Conservation (phyloP, 106 monocot species). For the Allium cepa region DNA sequence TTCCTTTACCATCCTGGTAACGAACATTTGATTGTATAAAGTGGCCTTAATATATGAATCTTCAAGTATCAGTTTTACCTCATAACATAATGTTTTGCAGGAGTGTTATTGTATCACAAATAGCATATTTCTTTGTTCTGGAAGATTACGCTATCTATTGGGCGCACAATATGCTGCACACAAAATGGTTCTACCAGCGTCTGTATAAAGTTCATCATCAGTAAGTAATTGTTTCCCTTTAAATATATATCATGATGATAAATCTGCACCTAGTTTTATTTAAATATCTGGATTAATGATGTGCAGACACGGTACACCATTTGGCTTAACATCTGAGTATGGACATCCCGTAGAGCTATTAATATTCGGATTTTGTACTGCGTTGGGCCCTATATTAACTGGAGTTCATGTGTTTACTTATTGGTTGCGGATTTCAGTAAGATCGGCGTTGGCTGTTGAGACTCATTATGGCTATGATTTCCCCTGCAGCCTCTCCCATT, state of each 20-base stretch:
- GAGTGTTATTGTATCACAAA: slow-evolving; percentile 42
- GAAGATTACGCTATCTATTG: slow-evolving; percentile 59
- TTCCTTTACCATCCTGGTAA: no score
- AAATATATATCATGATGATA: no score
- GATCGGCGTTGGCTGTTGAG: slow-evolving; percentile 80
- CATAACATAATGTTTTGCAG: slow-evolving; percentile 13
- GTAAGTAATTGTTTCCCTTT: slow-evolving; percentile 13
- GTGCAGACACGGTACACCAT: slow-evolving; percentile 50
- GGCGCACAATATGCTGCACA: slow-evolving; percentile 51
- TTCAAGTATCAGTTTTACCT: no score
- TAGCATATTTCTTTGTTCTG: slow-evolving; percentile 41
- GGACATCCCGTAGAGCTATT: slow-evolving; percentile 86
- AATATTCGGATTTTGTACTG: slow-evolving; percentile 76
- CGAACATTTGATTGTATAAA: no score
- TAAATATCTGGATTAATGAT: no score
- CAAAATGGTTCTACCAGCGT: slow-evolving; percentile 61
- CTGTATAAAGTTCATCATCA: slow-evolving; percentile 60
- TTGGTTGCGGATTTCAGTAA: slow-evolving; percentile 84
- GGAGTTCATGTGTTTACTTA: slow-evolving; percentile 75
- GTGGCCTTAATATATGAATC: no score
- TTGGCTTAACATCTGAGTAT: slow-evolving; percentile 87
- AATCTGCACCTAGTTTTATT: no score
- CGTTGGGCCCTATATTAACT: slow-evolving; percentile 75
- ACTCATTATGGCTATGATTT: slow-evolving; percentile 84
- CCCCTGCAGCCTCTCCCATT: slow-evolving; percentile 88